Conservation (phyloP, 2,329 filamentous ascomycete genomes). For the Arthrobotrys iridis region DNA sequence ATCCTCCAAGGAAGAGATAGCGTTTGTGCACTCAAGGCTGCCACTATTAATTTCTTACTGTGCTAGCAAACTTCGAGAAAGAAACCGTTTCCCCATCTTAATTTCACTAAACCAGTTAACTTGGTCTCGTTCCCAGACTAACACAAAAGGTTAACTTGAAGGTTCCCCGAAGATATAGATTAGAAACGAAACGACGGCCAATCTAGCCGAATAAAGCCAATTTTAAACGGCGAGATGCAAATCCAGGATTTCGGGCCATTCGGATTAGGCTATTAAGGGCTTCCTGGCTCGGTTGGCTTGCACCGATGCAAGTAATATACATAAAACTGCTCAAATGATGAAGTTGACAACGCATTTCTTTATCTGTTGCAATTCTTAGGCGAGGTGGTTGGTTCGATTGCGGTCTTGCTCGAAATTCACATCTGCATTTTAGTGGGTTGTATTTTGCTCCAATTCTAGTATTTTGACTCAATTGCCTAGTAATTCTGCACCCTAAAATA, state of each 20-base stretch:
- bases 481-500: not conserved
- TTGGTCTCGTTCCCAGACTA: too few relatives aligned
- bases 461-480: not conserved
- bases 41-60: too few relatives aligned
- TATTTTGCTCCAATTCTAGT: not conserved
- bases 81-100: too few relatives aligned
- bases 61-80: too few relatives aligned
- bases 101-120: too few relatives aligned
- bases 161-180: conserved; percentile 5
- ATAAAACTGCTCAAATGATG: not conserved
- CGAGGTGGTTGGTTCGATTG: too few relatives aligned
- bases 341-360: not conserved
- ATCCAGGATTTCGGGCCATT: not conserved
- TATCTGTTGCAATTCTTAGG: too few relatives aligned
- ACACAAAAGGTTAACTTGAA: too few relatives aligned
- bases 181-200: not conserved
- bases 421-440: not conserved
- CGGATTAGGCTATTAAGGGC: not conserved
- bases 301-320: too few relatives aligned
- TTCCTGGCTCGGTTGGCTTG: not conserved
- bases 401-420: too few relatives aligned
- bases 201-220: conserved; percentile 1
- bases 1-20: not conserved
- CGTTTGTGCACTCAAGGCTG: not conserved
- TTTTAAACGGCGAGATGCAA: conserved; percentile 11